phyloP scores from a whole-genome alignment of 805 yeast species.

The Zygoascus bituminiphila region DNA sequence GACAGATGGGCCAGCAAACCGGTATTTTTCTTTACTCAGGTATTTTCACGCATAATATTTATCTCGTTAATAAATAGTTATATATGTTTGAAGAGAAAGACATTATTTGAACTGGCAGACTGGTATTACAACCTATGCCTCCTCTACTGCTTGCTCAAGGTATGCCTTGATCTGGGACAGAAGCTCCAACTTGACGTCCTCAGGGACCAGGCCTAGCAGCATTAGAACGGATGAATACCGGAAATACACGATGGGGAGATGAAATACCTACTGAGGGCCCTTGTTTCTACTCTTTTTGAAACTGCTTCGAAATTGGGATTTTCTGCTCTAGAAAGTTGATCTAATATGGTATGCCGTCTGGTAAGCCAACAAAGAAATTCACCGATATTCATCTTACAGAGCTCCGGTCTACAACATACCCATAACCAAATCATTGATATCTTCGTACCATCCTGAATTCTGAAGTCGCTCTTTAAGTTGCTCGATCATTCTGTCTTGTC shows the following conservation, averaged over 20 bases:
- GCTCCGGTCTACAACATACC: conserved; percentile 32
- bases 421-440: conserved; percentile 54
- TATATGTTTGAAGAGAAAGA: too few species aligned
- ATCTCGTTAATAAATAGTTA: too few species aligned
- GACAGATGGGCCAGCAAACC: too few species aligned
- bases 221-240: not conserved
- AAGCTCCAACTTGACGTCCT: conserved; percentile 50
- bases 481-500: conserved; percentile 16
- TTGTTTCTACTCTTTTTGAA: conserved; percentile 46
- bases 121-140: too few species aligned
- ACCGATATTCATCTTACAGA: not conserved
- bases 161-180: conserved; percentile 40
- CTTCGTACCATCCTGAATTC: conserved; percentile 82
- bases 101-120: too few species aligned
- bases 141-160: conserved; percentile 12
- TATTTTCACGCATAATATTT: too few species aligned
- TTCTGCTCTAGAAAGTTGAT: conserved; percentile 35
- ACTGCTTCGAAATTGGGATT: conserved; percentile 46
- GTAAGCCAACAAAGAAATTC: conserved; percentile 35
- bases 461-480: conserved; percentile 50
- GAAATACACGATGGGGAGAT: not conserved
- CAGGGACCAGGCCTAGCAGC: conserved; percentile 49
- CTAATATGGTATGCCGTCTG: too few species aligned
- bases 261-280: conserved; percentile 47
- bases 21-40: too few species aligned